phyloP scores from a whole-genome alignment of 192 early-diverging fungal species.

The Backusella morwellensis region DNA sequence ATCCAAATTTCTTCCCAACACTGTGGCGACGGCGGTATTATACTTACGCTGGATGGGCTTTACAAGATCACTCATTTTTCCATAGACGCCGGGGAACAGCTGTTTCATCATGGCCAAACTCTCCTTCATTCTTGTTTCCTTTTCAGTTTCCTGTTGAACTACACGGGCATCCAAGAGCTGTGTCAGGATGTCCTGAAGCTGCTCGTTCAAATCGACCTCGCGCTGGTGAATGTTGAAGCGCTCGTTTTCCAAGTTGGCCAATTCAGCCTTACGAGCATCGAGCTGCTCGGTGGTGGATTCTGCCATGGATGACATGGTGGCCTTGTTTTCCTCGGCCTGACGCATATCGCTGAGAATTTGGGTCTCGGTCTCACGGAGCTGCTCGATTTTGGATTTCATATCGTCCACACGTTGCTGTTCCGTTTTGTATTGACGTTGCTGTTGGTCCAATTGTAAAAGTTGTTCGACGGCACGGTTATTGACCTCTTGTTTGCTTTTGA shows the following conservation, averaged over 20 bases:
- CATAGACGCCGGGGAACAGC: constrained; percentile 84
- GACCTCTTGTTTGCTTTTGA: constrained; percentile 69
- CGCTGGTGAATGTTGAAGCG: constrained; percentile 42
- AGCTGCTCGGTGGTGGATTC: constrained; percentile 15
- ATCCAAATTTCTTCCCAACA: constrained; percentile 90
- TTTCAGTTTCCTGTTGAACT: constrained; percentile 82
- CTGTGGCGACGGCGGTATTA: constrained; percentile 79
- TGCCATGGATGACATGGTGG: constrained; percentile 1
- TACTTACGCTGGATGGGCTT: constrained; percentile 93
- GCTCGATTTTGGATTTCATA: constrained; percentile 52
- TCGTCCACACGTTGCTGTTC: constrained; percentile 61
- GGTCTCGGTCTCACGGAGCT: constrained; percentile 44
- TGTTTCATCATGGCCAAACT: constrained; percentile 76
- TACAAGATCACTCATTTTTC: constrained; percentile 86
- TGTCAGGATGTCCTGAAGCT: constrained; percentile 73
- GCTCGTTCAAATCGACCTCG: constrained; percentile 82
- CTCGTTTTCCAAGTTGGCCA: constrained; percentile 61
- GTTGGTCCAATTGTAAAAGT: constrained; percentile 62
- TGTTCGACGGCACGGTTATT: constrained; percentile 63
- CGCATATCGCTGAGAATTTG: constrained; percentile 51
- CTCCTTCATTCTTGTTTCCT: constrained; percentile 75
- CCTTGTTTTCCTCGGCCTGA: constrained; percentile 31
- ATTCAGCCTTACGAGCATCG: constrained; percentile 42
- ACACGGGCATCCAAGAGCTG: constrained; percentile 79
- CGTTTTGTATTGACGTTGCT: constrained; percentile 65